Evolutionary conservation across 495 filamentous ascomycete species (phyloP).

Genomic region (Xanthoparmelia taractica): DNA sequence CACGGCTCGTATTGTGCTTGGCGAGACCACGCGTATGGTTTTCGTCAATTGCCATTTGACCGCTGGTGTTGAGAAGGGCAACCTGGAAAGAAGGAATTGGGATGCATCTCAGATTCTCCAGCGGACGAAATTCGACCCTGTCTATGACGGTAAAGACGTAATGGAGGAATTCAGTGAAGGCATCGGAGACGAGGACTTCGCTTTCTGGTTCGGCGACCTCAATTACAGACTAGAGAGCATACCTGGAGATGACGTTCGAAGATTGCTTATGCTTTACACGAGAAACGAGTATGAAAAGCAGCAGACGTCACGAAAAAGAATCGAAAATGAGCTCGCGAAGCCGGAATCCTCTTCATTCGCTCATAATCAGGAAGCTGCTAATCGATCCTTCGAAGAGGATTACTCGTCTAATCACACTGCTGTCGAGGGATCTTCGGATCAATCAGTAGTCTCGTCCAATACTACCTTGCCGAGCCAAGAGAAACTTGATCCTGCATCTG

Average conservation of each 20-base stretch:
- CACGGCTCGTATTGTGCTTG: constrained; percentile 71
- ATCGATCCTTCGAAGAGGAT: constrained; percentile 12
- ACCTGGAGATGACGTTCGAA: constrained; percentile 81
- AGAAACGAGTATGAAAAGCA: constrained; percentile 60
- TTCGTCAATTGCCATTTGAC: constrained; percentile 90
- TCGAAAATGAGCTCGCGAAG: constrained; percentile 30
- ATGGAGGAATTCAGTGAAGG: constrained; percentile 47
- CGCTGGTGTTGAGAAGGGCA: constrained; percentile 69
- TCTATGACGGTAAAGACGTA: constrained; percentile 48
- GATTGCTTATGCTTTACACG: constrained; percentile 74
- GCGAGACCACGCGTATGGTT: constrained; percentile 79
- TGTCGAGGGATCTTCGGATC: not conserved
- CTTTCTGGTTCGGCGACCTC: constrained; percentile 94
- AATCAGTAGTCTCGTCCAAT: constrained; percentile 7
- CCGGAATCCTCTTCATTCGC: constrained; percentile 8
- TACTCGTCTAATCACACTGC: constrained; percentile 5
- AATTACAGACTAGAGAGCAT: constrained; percentile 90
- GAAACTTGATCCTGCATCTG: constrained; percentile 40
- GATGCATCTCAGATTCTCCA: constrained; percentile 70
- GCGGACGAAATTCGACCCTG: constrained; percentile 66
- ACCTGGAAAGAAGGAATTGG: constrained; percentile 80
- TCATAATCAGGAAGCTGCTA: constrained; percentile 17
- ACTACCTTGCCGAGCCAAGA: constrained; percentile 5
- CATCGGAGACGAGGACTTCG: constrained; percentile 87
- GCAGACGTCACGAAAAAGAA: constrained; percentile 29